phyloP scores from a whole-genome alignment of 2,329 filamentous ascomycete genomes.

The Aspergillus sp. region DNA sequence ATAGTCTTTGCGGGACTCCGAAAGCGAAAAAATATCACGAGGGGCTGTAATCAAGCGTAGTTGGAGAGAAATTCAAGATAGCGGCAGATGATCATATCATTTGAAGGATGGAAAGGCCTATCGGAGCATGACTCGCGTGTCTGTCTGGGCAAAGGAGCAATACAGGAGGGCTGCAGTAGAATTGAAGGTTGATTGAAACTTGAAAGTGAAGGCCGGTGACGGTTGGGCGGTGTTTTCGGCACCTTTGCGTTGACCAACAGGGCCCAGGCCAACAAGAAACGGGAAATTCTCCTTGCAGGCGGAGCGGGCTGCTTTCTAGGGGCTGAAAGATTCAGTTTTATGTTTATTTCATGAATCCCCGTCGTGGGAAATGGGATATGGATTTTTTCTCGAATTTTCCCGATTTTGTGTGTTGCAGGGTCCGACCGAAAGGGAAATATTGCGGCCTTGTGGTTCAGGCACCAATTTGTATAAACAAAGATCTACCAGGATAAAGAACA shows the following conservation, averaged over 20 bases:
- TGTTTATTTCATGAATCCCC: neutral
- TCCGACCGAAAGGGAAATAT: conserved; percentile 1
- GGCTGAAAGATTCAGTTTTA: neutral
- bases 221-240: conserved; percentile 12
- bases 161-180: neutral
- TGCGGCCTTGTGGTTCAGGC: conserved; percentile 8
- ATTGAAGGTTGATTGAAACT: neutral
- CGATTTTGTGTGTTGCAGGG: conserved; percentile 9
- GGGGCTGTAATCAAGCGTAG: conserved; percentile 10
- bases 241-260: conserved; percentile 5
- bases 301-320: neutral
- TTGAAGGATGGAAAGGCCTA: conserved; percentile 11
- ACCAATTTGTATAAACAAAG: conserved; percentile 3
- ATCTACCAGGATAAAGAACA: neutral
- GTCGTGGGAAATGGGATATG: neutral
- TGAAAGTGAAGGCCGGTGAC: neutral
- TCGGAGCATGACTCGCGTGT: conserved; percentile 12
- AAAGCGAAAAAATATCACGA: conserved; percentile 13
- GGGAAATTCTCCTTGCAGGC: neutral
- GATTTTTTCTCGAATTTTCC: conserved; percentile 5
- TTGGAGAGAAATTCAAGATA: conserved; percentile 18
- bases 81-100: conserved; percentile 27
- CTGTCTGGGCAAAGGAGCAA: neutral
- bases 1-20: conserved; percentile 19
- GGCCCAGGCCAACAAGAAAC: neutral